Conservation (phyloP, 192 early-diverging fungal genomes). For the Funneliformis geosporum region DNA sequence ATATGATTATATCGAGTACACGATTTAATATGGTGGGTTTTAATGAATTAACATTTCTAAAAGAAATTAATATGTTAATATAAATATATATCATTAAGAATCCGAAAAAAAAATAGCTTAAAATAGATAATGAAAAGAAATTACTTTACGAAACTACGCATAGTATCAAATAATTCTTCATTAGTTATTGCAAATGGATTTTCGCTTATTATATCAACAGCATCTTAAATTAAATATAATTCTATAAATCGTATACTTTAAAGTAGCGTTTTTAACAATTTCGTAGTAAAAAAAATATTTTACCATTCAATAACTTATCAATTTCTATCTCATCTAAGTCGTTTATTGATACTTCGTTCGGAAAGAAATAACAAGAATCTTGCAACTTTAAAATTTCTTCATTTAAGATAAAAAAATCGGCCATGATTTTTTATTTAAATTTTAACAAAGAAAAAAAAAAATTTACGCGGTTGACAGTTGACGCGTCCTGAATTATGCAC, state of each 20-base stretch:
- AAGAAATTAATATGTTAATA: not conserved
- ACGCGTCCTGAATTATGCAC: too few species aligned
- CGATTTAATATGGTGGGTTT: conserved; percentile 51
- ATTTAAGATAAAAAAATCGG: conserved; percentile 46
- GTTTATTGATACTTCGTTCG: conserved; percentile 36
- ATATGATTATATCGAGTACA: conserved; percentile 68
- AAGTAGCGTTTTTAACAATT: not conserved
- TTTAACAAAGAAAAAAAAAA: not conserved
- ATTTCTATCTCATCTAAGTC: conserved; percentile 35
- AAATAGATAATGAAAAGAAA: not conserved
- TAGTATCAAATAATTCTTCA: conserved; percentile 51
- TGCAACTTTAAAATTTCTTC: conserved; percentile 63
- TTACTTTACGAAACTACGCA: conserved; percentile 70
- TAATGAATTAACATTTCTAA: conserved; percentile 55
- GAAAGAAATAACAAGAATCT: conserved; percentile 46
- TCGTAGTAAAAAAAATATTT: conserved; percentile 1
- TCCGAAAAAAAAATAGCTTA: not conserved
- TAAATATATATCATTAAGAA: not conserved
- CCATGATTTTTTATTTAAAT: conserved; percentile 17
- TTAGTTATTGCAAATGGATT: conserved; percentile 39
- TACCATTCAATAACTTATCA: conserved; percentile 44
- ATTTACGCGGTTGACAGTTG: too few species aligned
- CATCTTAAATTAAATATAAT: conserved; percentile 23
- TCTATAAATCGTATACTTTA: not conserved
- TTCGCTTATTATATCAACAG: conserved; percentile 41